Percentiles rank a stretch among this genome's conserved stretches.
Conservation (phyloP, 495 filamentous ascomycete genomes). For the Podospora pseudoanserina region DNA sequence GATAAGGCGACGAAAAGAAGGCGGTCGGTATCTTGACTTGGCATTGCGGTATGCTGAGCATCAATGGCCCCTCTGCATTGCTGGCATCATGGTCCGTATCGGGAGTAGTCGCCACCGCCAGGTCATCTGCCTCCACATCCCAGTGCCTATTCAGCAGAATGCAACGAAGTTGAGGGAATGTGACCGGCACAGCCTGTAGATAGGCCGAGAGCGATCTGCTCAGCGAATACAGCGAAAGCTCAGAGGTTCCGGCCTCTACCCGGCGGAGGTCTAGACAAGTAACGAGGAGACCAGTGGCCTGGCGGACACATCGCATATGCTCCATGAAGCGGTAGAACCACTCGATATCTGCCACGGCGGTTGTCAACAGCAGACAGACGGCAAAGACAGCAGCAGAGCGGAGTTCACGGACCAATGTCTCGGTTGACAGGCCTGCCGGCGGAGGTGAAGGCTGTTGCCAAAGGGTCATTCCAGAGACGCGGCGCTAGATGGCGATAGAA, state of each 20-base stretch:
- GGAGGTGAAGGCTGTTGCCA: slow-evolving; percentile 22
- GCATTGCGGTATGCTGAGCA: slow-evolving; percentile 38
- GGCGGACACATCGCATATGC: slow-evolving; percentile 26
- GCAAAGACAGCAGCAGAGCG: neutral
- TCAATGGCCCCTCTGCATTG: slow-evolving; percentile 12
- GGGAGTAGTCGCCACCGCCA: slow-evolving; percentile 3
- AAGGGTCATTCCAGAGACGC: slow-evolving; percentile 46
- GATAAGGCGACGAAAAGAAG: slow-evolving; percentile 30
- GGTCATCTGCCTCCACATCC: slow-evolving; percentile 29
- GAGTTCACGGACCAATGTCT: slow-evolving; percentile 6
- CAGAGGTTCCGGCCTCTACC: slow-evolving; percentile 33
- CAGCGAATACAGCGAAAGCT: slow-evolving; percentile 29
- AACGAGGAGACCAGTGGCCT: slow-evolving; percentile 31
- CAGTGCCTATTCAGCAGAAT: slow-evolving; percentile 39
- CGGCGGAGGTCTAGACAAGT: slow-evolving; percentile 37
- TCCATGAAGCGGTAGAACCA: slow-evolving; percentile 39
- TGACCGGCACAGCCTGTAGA: slow-evolving; percentile 25
- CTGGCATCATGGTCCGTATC: neutral
- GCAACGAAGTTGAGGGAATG: slow-evolving; percentile 38
- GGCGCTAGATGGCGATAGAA: slow-evolving; percentile 45
- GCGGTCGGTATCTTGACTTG: slow-evolving; percentile 29
- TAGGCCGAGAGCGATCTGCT: slow-evolving; percentile 31
- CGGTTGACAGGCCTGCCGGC: slow-evolving; percentile 28
- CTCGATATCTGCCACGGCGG: slow-evolving; percentile 31
- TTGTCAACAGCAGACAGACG: neutral